phyloP scores from a whole-genome alignment of 228 moss, liverwort and hornwort genomes.

The Sphagnum fallax region DNA sequence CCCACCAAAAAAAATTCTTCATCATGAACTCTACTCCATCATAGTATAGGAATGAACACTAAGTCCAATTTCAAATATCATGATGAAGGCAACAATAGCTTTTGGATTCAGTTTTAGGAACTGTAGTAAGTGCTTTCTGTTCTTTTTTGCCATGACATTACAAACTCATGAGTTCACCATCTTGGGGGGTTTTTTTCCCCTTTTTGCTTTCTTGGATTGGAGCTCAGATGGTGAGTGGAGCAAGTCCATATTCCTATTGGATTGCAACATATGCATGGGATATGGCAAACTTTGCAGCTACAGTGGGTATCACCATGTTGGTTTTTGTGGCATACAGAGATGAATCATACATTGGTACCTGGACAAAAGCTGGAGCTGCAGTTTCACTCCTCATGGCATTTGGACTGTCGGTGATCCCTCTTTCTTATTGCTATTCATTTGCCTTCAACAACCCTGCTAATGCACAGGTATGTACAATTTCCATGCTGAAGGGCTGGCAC shows the following conservation, averaged over 20 bases:
- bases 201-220: not conserved
- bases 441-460: slow-evolving; percentile 77
- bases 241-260: slow-evolving; percentile 70
- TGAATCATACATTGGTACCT: slow-evolving; percentile 75
- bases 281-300: slow-evolving; percentile 55
- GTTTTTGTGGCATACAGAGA: slow-evolving; percentile 63
- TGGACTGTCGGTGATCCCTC: slow-evolving; percentile 78
- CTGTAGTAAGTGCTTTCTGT: too few species aligned
- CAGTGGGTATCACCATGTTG: slow-evolving; percentile 73
- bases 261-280: slow-evolving; percentile 86
- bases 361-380: slow-evolving; percentile 75
- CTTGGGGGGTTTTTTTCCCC: too few species aligned
- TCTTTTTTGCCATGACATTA: too few species aligned
- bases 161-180: too few species aligned
- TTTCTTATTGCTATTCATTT: slow-evolving; percentile 87
- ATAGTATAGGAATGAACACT: too few species aligned
- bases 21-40: too few species aligned
- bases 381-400: slow-evolving; percentile 59
- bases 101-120: too few species aligned
- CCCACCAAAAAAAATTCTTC: too few species aligned
- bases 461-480: slow-evolving; percentile 59
- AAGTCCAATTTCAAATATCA: too few species aligned
- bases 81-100: too few species aligned
- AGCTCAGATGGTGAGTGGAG: slow-evolving; percentile 77
- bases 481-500: not conserved